Base-by-base conservation (phyloP, 1,284 basidiomycete genomes). In the Termitomyces sp. region DNA sequence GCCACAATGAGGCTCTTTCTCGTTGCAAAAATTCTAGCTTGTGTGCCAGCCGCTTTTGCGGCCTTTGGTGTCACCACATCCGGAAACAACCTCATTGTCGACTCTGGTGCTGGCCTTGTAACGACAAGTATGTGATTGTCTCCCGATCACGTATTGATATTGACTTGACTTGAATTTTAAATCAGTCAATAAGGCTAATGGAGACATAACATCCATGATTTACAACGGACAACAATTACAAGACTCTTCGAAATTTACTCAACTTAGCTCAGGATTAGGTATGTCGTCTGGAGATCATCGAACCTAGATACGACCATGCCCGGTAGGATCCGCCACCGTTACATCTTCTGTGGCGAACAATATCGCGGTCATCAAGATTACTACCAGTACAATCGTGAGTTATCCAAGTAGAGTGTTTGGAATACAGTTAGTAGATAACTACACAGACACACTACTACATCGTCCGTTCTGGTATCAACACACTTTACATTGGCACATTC, bases 231-330 rank as follows among this genome's bases (percentile, higher is more conserved):
- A 68, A 49, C 68, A 77, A 57, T 61, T 75, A 18, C 76, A 77
- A 54, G 75, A 77, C 60, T 64, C 64, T 7, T 65, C 66, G 43
- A 73, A 78, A 59, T 73, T 71, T 56, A 74, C 72, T 26, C 75
- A 77, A 39, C 67, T 78, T 18, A 73, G 70, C 54, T 76, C 74
- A n/a, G 75, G 75, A 6, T 62, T 77, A 50, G 74, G 72, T 70
- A 55, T 16, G 59, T 46, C 30, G 21, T n/a, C 18, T n/a, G 24
- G 34, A 24, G 31, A 35, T 8, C 9, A 52, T 38, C 16, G 8
- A 11, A 16, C 13, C 16, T 37, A 19, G 37, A 28, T 30, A 26
- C 11, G 3, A 26, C 33, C 43, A 19, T 39, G 30, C 24, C 49
- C 30, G 16, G 38, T 41, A 72, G 69, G 74, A n/a, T 70, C 71